Evolutionary conservation across 306 rosid genomes (phyloP).

Genomic region (Quercus berberidifolia): DNA sequence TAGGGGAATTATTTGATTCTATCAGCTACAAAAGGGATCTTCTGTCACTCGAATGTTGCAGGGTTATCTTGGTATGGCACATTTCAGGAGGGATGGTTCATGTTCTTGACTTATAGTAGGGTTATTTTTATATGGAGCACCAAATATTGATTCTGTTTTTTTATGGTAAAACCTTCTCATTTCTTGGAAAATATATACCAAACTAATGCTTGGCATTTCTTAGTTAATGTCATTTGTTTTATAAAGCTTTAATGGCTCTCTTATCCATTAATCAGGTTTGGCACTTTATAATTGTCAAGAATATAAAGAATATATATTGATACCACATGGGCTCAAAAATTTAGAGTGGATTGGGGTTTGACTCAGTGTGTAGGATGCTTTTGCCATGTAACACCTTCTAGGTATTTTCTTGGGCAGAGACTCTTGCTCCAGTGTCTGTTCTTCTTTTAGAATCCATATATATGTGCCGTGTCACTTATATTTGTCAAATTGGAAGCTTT

Average conservation of each 20-base stretch:
- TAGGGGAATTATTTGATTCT: conserved; percentile 47
- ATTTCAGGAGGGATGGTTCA: conserved; percentile 38
- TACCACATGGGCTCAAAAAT: too few relatives aligned
- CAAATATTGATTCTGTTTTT: background rate
- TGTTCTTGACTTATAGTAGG: background rate
- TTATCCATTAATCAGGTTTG: too few relatives aligned
- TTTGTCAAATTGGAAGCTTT: background rate
- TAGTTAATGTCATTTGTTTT: background rate
- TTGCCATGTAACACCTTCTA: too few relatives aligned
- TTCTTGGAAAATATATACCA: background rate
- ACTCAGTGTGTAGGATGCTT: too few relatives aligned
- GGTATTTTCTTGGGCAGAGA: too few relatives aligned
- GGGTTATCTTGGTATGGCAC: conserved; percentile 46
- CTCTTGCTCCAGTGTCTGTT: too few relatives aligned
- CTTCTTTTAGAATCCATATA: background rate
- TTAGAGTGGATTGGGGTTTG: too few relatives aligned
- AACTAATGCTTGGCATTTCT: background rate
- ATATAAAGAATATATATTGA: too few relatives aligned
- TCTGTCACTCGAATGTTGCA: conserved; percentile 45
- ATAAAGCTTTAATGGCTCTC: background rate
- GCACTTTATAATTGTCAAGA: too few relatives aligned
- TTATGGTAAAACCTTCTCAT: background rate
- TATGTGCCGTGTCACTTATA: background rate
- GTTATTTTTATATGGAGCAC: background rate
- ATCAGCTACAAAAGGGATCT: conserved; percentile 34